phyloP scores from a whole-genome alignment of 192 early-diverging fungal genomes.

The Coemansia nantahalensis region DNA sequence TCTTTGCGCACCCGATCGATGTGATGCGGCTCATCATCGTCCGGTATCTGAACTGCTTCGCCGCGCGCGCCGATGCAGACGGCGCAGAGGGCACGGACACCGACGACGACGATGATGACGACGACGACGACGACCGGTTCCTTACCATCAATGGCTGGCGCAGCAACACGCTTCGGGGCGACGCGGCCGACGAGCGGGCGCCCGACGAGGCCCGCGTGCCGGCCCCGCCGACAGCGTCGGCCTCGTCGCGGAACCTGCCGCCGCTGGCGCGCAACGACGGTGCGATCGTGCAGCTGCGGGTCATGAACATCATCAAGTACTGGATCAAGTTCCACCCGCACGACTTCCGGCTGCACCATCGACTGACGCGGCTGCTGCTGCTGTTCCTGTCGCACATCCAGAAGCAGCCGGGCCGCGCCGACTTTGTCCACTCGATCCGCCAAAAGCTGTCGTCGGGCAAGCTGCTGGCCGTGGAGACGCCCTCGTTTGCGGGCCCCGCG shows the following conservation, averaged over 20 bases:
- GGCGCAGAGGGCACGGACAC: constrained; percentile 11
- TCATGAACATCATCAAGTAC: constrained; percentile 82
- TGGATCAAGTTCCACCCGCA: constrained; percentile 85
- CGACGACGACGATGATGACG: constrained; percentile 4
- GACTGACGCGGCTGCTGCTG: constrained; percentile 45
- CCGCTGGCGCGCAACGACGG: constrained; percentile 41
- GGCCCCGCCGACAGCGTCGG: constrained; percentile 1
- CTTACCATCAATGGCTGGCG: constrained; percentile 50
- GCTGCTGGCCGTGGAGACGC: constrained; percentile 39
- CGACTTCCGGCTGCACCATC: constrained; percentile 51
- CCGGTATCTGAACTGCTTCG: constrained; percentile 61
- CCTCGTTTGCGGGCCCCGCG: constrained; percentile 20
- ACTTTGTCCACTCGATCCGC: constrained; percentile 50
- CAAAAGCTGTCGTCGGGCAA: constrained; percentile 47
- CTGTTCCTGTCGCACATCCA: constrained; percentile 53
- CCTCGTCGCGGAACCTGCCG: constrained; percentile 13
- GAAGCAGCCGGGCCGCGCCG: constrained; percentile 48
- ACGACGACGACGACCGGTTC: constrained; percentile 14
- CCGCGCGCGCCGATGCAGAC: constrained; percentile 4
- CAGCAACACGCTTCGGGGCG: background rate
- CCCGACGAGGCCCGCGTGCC: background rate
- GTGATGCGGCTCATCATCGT: constrained; percentile 63
- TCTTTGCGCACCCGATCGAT: constrained; percentile 63
- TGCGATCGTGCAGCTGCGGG: constrained; percentile 66
- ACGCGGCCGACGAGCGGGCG: constrained; percentile 1